Conservation (phyloP, 2,329 filamentous ascomycete species). For the Podosphaera aphanis region DNA sequence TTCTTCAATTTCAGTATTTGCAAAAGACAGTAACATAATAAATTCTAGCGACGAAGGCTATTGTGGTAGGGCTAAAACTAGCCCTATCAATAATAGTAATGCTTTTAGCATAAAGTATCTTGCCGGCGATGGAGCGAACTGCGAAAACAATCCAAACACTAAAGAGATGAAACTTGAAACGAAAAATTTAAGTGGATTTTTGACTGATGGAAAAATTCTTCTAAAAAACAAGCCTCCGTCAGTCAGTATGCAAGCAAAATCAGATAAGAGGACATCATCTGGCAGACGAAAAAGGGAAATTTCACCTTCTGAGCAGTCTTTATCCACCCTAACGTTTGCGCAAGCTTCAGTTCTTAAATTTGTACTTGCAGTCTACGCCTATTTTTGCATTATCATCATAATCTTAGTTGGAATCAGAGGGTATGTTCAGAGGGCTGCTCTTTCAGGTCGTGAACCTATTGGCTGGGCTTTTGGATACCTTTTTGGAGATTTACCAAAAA, state of each 20-base stretch:
- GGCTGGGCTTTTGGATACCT: constrained; percentile 85
- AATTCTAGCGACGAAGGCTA: no score
- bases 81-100: no score
- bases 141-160: no score
- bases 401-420: constrained; percentile 48
- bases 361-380: constrained; percentile 62
- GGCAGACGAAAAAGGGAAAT: constrained; percentile 42
- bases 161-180: no score
- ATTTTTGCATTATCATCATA: constrained; percentile 38
- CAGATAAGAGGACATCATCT: constrained; percentile 26
- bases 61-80: no score
- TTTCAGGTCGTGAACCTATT: constrained; percentile 56
- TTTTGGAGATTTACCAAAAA: constrained; percentile 50
- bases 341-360: constrained; percentile 62
- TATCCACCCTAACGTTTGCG: constrained; percentile 54
- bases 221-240: no score
- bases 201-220: no score
- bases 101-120: no score
- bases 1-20: no score
- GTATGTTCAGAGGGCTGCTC: constrained; percentile 42
- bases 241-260: constrained; percentile 8
- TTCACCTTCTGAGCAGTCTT: constrained; percentile 43
- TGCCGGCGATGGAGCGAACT: no score
- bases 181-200: no score
- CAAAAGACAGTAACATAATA: no score